Conservation (phyloP, 2,329 filamentous ascomycete species). For the Talaromyces sp. region DNA sequence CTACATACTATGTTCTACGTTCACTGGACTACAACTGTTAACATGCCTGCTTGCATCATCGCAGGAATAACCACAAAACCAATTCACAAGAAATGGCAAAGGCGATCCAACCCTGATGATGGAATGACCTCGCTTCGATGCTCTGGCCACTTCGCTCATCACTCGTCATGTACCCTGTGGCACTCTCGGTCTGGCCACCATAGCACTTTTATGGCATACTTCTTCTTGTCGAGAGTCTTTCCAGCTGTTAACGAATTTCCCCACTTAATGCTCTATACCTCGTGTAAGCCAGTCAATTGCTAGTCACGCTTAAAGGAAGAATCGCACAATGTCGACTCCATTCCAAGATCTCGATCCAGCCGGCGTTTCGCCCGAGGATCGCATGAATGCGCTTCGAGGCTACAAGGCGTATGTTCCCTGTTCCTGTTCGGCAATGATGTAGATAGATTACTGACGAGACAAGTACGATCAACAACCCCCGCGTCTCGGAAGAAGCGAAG, state of each 20-base stretch:
- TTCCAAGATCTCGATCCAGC: conserved; percentile 18
- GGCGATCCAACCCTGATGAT: not conserved
- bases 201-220: conserved; percentile 1
- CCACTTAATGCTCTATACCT: not conserved
- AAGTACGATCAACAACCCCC: conserved; percentile 22
- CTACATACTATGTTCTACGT: not conserved
- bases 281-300: not conserved
- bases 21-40: too few species aligned
- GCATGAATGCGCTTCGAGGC: conserved; percentile 20
- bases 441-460: not conserved
- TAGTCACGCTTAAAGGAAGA: not conserved
- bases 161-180: conserved; percentile 3
- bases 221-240: not conserved
- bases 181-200: conserved; percentile 5
- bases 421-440: not conserved
- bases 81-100: not conserved
- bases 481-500: conserved; percentile 22
- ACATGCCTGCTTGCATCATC: not conserved
- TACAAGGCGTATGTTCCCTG: conserved; percentile 19
- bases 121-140: not conserved
- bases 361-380: conserved; percentile 18
- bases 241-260: not conserved
- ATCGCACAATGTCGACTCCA: conserved; percentile 9
- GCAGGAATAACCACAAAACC: not conserved
- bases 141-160: conserved; percentile 9